phyloP scores from a whole-genome alignment of 2,329 filamentous ascomycete genomes.

The Dothideomycetes sp. region DNA sequence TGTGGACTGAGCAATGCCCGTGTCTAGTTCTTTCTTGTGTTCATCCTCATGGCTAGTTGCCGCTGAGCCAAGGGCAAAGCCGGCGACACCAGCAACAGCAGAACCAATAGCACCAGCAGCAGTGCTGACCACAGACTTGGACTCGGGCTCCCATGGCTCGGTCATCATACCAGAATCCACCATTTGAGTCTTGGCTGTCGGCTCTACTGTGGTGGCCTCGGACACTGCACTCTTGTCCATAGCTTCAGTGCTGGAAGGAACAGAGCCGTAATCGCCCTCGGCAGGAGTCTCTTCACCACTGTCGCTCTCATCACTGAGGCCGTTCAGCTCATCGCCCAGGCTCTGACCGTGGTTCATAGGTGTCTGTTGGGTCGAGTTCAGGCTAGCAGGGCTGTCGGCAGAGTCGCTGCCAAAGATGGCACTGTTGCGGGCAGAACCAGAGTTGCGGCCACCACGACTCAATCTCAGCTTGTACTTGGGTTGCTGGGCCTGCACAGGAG shows the following conservation, averaged over 20 bases:
- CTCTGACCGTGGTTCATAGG: slow-evolving; percentile 57
- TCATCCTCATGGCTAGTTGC: slow-evolving; percentile 11
- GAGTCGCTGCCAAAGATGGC: slow-evolving; percentile 35
- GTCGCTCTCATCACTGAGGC: slow-evolving; percentile 55
- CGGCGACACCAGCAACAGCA: slow-evolving; percentile 26
- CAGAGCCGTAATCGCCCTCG: slow-evolving; percentile 11
- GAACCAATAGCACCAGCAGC: slow-evolving; percentile 25
- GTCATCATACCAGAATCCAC: slow-evolving; percentile 56
- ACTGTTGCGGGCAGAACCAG: slow-evolving; percentile 13
- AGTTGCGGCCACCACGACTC: slow-evolving; percentile 28
- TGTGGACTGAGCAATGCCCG: slow-evolving; percentile 4
- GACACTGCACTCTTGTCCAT: slow-evolving; percentile 1
- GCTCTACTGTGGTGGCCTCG: slow-evolving; percentile 1
- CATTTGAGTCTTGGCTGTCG: slow-evolving; percentile 32
- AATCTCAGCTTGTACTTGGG: slow-evolving; percentile 63
- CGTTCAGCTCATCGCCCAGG: slow-evolving; percentile 82
- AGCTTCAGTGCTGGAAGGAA: slow-evolving; percentile 11
- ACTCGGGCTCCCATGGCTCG: slow-evolving; percentile 44
- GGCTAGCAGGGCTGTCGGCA: slow-evolving; percentile 36
- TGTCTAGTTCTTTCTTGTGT: slow-evolving; percentile 5
- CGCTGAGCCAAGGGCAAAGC: slow-evolving; percentile 26
- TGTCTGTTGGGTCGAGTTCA: slow-evolving; percentile 35
- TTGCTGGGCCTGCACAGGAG: slow-evolving; percentile 54
- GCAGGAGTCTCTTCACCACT: slow-evolving; percentile 15
- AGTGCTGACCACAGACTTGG: slow-evolving; percentile 12